phyloP scores from a whole-genome alignment of 371 early-diverging fungal species.

The Sporodiniella umbellata region DNA sequence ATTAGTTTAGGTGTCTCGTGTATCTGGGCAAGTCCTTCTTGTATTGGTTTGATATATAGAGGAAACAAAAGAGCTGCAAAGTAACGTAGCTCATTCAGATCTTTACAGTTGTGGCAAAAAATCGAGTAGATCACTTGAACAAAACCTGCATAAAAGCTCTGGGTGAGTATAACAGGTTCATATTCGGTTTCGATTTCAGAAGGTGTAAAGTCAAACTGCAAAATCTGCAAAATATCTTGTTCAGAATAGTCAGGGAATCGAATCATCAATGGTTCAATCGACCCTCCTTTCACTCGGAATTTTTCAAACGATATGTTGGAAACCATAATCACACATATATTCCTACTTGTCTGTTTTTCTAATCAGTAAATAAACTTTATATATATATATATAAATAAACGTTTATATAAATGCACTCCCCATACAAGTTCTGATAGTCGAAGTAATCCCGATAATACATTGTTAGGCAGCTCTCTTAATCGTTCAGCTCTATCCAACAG shows the following conservation, averaged over 20 bases:
- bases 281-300: slow-evolving; percentile 66
- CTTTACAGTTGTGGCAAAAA: slow-evolving; percentile 75
- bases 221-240: slow-evolving; percentile 66
- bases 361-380: too few relatives aligned
- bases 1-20: slow-evolving; percentile 70
- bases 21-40: slow-evolving; percentile 61
- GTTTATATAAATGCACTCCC: too few relatives aligned
- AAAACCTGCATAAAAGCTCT: slow-evolving; percentile 68
- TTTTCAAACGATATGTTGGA: slow-evolving; percentile 77
- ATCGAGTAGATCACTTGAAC: slow-evolving; percentile 71
- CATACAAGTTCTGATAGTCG: slow-evolving; percentile 68
- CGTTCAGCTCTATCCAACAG: slow-evolving; percentile 83
- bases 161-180: slow-evolving; percentile 29
- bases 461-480: slow-evolving; percentile 67
- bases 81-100: slow-evolving; percentile 83
- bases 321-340: slow-evolving; percentile 71
- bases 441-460: slow-evolving; percentile 65
- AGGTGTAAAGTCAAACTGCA: slow-evolving; percentile 64
- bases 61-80: slow-evolving; percentile 76
- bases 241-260: slow-evolving; percentile 74
- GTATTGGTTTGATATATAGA: slow-evolving; percentile 76
- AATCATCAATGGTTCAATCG: slow-evolving; percentile 62
- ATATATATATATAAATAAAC: too few relatives aligned
- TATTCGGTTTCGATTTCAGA: slow-evolving; percentile 12
- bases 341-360: slow-evolving; percentile 53